Conservation (phyloP, 192 early-diverging fungal genomes). For the Coemansia sp. region DNA sequence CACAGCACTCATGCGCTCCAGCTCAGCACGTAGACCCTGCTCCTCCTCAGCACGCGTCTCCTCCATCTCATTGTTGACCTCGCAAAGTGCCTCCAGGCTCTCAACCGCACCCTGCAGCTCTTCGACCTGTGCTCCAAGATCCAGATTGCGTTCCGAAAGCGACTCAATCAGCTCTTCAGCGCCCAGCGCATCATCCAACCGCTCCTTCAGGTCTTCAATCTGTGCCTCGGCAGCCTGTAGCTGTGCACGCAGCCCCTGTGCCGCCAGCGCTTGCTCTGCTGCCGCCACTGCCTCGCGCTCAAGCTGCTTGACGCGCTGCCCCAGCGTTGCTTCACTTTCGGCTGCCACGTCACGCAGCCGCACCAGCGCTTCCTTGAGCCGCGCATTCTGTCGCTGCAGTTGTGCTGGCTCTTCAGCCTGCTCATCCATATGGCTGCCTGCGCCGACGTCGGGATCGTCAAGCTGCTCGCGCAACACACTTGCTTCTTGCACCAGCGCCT, state of each 20-base stretch:
- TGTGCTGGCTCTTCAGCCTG: slow-evolving; percentile 37
- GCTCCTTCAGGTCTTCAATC: slow-evolving; percentile 80
- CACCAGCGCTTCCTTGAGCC: slow-evolving; percentile 84
- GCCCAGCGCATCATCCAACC: slow-evolving; percentile 77
- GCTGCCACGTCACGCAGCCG: slow-evolving; percentile 77
- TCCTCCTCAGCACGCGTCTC: slow-evolving; percentile 88
- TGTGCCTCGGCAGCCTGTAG: slow-evolving; percentile 65
- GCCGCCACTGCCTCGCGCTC: slow-evolving; percentile 68
- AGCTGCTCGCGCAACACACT: slow-evolving; percentile 73
- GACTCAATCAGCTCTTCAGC: slow-evolving; percentile 83
- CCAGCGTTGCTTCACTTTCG: slow-evolving; percentile 68
- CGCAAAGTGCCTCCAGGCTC: slow-evolving; percentile 87
- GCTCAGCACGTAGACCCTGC: slow-evolving; percentile 77
- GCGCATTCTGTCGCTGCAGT: slow-evolving; percentile 79
- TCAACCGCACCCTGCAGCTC: slow-evolving; percentile 75
- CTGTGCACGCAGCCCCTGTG: slow-evolving; percentile 49
- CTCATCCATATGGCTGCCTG: slow-evolving; percentile 16
- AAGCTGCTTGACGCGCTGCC: slow-evolving; percentile 61
- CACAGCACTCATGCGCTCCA: slow-evolving; percentile 69
- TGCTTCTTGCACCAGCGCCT: slow-evolving; percentile 72
- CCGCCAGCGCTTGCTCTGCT: slow-evolving; percentile 58
- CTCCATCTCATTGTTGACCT: slow-evolving; percentile 90
- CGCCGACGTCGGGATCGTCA: slow-evolving; percentile 74
- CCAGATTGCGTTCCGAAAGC: slow-evolving; percentile 82
- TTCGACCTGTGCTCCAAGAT: slow-evolving; percentile 68